phyloP scores from a whole-genome alignment of 148 eudicot genomes.

The Chenopodium suecicum region DNA sequence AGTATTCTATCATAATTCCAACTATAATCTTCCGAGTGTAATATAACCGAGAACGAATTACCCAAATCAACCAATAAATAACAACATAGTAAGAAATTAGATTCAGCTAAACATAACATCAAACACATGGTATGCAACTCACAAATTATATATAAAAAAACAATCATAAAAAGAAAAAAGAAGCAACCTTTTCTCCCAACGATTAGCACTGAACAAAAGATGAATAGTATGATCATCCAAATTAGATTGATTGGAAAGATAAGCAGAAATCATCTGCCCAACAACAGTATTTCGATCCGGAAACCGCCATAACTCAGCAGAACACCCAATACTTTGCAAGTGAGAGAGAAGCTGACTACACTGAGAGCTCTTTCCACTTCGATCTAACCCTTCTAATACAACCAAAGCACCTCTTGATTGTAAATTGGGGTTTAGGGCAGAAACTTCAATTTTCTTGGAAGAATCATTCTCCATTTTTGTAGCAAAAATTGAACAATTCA shows the following conservation, averaged over 20 bases:
- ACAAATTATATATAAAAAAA: not conserved
- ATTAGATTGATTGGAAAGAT: slow-evolving; percentile 74
- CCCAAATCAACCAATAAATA: not conserved
- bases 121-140: slow-evolving; percentile 24
- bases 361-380: slow-evolving; percentile 93
- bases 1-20: too few relatives aligned
- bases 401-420: slow-evolving; percentile 75
- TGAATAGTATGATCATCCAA: slow-evolving; percentile 86
- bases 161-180: not conserved
- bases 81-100: not conserved
- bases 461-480: slow-evolving; percentile 47
- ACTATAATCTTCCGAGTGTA: not conserved
- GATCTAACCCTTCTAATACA: slow-evolving; percentile 91
- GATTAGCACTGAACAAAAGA: slow-evolving; percentile 87
- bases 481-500: slow-evolving; percentile 22
- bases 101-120: slow-evolving; percentile 24
- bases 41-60: not conserved
- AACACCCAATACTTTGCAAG: slow-evolving; percentile 54
- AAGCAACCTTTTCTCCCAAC: slow-evolving; percentile 94
- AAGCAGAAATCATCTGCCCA: slow-evolving; percentile 85
- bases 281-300: slow-evolving; percentile 81
- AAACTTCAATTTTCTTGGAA: slow-evolving; percentile 12
- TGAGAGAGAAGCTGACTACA: slow-evolving; percentile 48
- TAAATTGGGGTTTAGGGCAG: not conserved
- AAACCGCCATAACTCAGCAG: slow-evolving; percentile 84